Conservation (phyloP, 2,329 filamentous ascomycete genomes). For the Shiraia bambusicola region DNA sequence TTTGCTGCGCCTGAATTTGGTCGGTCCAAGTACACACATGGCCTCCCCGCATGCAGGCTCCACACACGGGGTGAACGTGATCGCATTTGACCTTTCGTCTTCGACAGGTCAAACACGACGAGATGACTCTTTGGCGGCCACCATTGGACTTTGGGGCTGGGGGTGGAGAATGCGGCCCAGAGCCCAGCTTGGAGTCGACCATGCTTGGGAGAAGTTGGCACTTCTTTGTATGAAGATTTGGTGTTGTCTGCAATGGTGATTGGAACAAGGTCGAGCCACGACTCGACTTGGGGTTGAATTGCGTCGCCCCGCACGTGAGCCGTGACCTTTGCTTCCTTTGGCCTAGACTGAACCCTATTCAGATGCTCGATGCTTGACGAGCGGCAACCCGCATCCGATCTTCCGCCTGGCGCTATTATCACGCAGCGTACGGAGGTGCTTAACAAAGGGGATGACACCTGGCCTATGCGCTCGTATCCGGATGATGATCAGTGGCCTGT, state of each 20-base stretch:
- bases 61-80: constrained; percentile 42
- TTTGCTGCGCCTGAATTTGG: constrained; percentile 25
- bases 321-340: constrained; percentile 5
- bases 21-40: constrained; percentile 42
- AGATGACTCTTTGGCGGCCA: constrained; percentile 41
- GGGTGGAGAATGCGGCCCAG: constrained; percentile 27
- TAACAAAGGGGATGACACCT: too few species aligned
- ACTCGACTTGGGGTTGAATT: constrained; percentile 8
- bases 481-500: too few species aligned
- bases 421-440: too few species aligned
- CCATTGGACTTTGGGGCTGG: constrained; percentile 27
- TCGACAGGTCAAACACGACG: constrained; percentile 43
- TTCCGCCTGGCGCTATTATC: too few species aligned
- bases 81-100: constrained; percentile 44
- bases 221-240: constrained; percentile 8
- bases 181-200: constrained; percentile 25
- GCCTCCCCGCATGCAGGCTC: constrained; percentile 41
- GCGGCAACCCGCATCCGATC: too few species aligned
- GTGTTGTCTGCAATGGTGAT: constrained; percentile 16
- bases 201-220: constrained; percentile 15
- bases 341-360: not conserved
- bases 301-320: constrained; percentile 9
- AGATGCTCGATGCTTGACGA: too few species aligned
- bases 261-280: constrained; percentile 14
- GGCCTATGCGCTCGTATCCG: too few species aligned